Evolutionary conservation across 148 eudicot species (phyloP), one percentile per base, ranked within the genome.

Genomic region (Vaccinium darrowii): DNA sequence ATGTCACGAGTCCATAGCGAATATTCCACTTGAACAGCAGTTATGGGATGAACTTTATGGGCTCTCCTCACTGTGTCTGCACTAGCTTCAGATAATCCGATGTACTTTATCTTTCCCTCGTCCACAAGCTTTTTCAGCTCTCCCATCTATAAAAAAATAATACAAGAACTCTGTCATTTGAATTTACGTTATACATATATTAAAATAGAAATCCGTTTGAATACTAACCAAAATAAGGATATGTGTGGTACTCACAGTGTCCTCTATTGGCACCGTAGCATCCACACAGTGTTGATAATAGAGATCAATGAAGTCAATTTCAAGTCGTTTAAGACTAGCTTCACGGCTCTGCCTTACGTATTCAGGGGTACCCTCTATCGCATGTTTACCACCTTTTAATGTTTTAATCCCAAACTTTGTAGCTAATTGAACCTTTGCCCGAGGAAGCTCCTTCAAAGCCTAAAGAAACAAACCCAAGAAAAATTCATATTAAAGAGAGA

Each of bases 61-160:
- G 94, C 94, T 54, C 94, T 88, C 84, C 83, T 88, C 65, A 90
- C 69, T 25, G 92, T 92, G 82, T 85, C 88, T 8, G 74, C 83
- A 52, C 87, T 88, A 69, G 93, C 92, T 86, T 91, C 94, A 36
- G 91, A 92, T 79, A 92, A 75, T 0, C 94, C 94, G 27, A 92
- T 84, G 80, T 90, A 88, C 81, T 85, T 90, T 67, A 92, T 87
- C 82, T 92, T 92, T n/a, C 94, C 92, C 87, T 92, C 94, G 25
- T 90, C 92, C 52, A 90, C 94, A 80, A 92, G 88, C 79, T 90
- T 92, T 85, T 89, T 92, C 0, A 92, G 90, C 85, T 92, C 91
- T 52, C 90, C 91, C 89, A 92, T 88, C 92, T 91, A 33, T 10
- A 8, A 16, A 16, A 63, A 62, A 81, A 81, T 4, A n/a, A 11